These are phyloP conservation scores for Uronychia setigera DNA, from an alignment of 73 alveolate species.

Conservation along the genomic window DNA sequence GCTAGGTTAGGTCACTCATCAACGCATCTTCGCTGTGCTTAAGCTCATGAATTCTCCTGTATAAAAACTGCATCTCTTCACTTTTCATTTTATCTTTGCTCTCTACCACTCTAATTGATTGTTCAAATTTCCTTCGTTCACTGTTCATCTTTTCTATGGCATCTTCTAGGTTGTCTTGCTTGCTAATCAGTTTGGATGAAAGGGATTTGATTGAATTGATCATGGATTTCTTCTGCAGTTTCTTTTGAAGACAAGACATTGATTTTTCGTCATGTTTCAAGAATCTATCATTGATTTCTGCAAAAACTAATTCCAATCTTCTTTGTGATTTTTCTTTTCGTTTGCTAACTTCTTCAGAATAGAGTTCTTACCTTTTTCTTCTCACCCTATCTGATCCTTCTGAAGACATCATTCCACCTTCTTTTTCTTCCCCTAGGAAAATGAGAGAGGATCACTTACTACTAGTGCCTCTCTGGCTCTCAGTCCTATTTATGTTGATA, in stretches of 20 bases:
- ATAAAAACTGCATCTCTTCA: not conserved
- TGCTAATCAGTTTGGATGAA: not conserved
- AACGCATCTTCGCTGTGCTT: not conserved
- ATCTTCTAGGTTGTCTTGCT: not conserved
- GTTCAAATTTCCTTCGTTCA: not conserved
- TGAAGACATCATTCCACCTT: not conserved
- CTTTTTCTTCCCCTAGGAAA: not conserved
- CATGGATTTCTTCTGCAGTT: not conserved
- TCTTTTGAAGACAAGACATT: not conserved
- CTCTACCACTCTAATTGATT: not conserved
- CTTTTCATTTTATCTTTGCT: not conserved
- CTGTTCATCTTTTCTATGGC: not conserved
- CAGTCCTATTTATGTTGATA: not conserved
- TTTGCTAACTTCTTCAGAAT: not conserved
- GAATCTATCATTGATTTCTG: not conserved
- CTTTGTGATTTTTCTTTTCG: not conserved
- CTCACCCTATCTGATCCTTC: not conserved
- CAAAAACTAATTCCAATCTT: not conserved
- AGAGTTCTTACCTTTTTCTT: not conserved
- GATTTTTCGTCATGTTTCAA: not conserved
- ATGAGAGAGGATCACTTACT: not conserved
- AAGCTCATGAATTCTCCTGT: not conserved
- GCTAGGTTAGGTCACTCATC: not conserved
- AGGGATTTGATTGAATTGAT: not conserved
- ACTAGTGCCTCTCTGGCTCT: not conserved